Conservation (phyloP, 768 basidiomycete species). For the Amyloporia xantha region DNA sequence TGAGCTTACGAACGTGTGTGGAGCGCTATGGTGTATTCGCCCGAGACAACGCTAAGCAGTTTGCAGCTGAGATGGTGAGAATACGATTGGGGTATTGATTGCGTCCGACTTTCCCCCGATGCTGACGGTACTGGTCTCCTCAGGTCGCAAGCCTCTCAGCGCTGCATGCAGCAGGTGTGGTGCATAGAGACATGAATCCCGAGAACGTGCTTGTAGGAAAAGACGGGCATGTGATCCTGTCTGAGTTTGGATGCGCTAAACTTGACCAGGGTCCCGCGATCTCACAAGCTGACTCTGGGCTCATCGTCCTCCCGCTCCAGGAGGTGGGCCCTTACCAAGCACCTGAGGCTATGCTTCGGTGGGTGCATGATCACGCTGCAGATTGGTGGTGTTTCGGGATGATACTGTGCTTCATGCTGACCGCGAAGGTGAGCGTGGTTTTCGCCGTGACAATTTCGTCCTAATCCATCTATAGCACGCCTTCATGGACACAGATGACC, state of each 20-base stretch:
- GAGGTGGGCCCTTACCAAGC: slow-evolving; percentile 32
- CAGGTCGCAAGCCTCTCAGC: slow-evolving; percentile 34
- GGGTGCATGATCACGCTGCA: slow-evolving; percentile 44
- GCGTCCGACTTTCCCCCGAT: neutral
- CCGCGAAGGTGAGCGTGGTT: slow-evolving; percentile 34
- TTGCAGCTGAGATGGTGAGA: slow-evolving; percentile 44
- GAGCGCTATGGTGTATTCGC: slow-evolving; percentile 26
- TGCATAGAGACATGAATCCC: slow-evolving; percentile 41
- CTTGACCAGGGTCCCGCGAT: slow-evolving; percentile 6
- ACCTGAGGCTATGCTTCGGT: slow-evolving; percentile 49
- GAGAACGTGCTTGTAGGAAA: slow-evolving; percentile 37
- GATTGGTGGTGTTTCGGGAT: slow-evolving; percentile 59
- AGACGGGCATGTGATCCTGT: slow-evolving; percentile 41
- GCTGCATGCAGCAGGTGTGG: slow-evolving; percentile 40
- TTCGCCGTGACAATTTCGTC: neutral
- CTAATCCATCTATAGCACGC: slow-evolving; percentile 32
- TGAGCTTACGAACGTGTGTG: slow-evolving; percentile 2
- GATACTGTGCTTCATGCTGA: slow-evolving; percentile 40
- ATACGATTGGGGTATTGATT: neutral
- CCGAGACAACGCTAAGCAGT: slow-evolving; percentile 32
- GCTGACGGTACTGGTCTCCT: neutral
- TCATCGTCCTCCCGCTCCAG: slow-evolving; percentile 3
- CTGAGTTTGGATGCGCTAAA: slow-evolving; percentile 33
- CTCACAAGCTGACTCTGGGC: neutral
- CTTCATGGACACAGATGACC: slow-evolving; percentile 20